Percentiles rank a stretch among this genome's conserved stretches.
Conservation (phyloP, 805 yeast species). For the Saturnispora gosingensis region DNA sequence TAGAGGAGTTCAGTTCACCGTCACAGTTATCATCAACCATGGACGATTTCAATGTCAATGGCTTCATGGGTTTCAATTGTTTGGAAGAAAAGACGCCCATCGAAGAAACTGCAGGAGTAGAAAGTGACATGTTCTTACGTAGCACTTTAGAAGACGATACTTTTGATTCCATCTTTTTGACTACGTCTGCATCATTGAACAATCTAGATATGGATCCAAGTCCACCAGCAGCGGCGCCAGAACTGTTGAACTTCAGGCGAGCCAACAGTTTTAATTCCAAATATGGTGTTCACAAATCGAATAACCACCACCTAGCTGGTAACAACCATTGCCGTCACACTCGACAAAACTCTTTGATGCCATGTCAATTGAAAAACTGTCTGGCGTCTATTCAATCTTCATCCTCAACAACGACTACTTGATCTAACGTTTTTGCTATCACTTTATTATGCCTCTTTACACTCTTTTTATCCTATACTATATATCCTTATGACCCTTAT, state of each 20-base stretch:
- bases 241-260: neutral
- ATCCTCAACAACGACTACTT: neutral
- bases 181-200: neutral
- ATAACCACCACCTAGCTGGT: neutral
- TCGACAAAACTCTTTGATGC: neutral
- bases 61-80: conserved; percentile 14
- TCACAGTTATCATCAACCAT: conserved; percentile 5
- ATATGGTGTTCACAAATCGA: neutral
- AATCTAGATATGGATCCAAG: neutral
- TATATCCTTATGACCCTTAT: neutral
- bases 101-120: neutral
- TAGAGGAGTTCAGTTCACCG: neutral
- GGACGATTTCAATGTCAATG: conserved; percentile 10
- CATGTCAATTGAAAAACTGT: neutral
- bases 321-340: neutral
- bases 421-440: neutral
- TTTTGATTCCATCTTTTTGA: neutral
- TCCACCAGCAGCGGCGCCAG: neutral
- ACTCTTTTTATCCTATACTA: neutral
- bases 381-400: neutral
- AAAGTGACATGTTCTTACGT: neutral
- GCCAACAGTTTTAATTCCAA: neutral
- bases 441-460: neutral
- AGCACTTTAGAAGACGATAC: neutral
- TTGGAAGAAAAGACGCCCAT: conserved; percentile 7